Base-by-base conservation (phyloP, 2,329 filamentous ascomycete genomes). In the Aspergillus pseudoglaucus region DNA sequence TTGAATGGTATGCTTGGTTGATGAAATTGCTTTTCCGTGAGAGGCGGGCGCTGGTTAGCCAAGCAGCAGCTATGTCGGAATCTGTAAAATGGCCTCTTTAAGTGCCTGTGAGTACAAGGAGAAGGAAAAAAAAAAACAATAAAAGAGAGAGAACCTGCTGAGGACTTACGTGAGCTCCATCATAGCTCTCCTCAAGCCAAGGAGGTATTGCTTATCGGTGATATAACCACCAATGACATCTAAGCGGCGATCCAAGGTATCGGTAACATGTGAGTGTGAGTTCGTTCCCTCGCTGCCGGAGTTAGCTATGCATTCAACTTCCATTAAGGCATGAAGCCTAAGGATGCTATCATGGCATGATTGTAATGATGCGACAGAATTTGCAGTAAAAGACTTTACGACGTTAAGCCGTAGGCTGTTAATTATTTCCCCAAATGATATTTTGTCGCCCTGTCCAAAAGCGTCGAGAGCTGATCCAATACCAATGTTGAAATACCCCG, bases 1-100 rank as follows among this genome's bases (percentile, higher is more conserved):
- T 89, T 12, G 91, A 90, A 63, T 94, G 93, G 72, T 96, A 95
- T 1, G 93, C 94, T 57, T 91, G 90, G 47, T 89, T 85, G 46
- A 84, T 84, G 14, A 87, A 86, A 52, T 87, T 87, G 6, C 86
- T 81, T 70, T 97, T 96, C 49, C 93, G 81, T 15, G 91, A 90
- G 25, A 98, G 77, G 53, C 86, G 82, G 38, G 91, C 89, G 57
- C 85, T 95, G 2, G 84, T 82, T 2, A 97, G 74, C 91, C 91
- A 98, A 8, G 88, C 76, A 0, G 84, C 81, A 3, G 90, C 91
- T 54, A 94, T 83, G 54, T 95, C 87, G 1, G 81, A 72, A 53
- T 87, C 78, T 2, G 76, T 78, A 58, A 88, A 93, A 23, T 77
- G 63, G 43, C 76, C 67, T 30, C 62, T 66, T 66, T 25, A 4